Evolutionary conservation across 2,329 filamentous ascomycete species (phyloP), one percentile per base, ranked within the genome.

Genomic region (Didymellaceae sp.): DNA sequence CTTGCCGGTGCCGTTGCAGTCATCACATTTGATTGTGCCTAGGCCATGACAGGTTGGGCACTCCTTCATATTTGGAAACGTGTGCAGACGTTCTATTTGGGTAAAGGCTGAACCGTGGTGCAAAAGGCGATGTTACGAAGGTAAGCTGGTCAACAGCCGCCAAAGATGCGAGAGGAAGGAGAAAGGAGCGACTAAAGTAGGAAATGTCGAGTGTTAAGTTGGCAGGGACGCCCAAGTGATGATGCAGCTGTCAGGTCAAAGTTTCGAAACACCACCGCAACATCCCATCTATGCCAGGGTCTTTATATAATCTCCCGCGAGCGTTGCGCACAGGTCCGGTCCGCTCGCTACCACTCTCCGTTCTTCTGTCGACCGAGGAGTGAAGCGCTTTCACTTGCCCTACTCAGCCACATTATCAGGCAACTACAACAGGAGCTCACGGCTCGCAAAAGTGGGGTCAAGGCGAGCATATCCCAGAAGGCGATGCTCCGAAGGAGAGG

Each of bases 11-110:
- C 68, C 68, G 42, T 65, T 63, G 57, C 68, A 71, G n/a, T 47
- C 54, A 34, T 70, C 67, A 58, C 68, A 71, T 46, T 68, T 71
- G 42, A 59, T 57, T 7, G 61, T 63, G 20, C 68, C 68, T 39
- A 70, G 65, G 44, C 68, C 68, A 34, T 54, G 66, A 52, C 68
- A 71, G 25, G 58, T 67, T 30, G 66, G 65, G 47, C 68, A 71
- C 61, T 70, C 66, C 56, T 70, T 70, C 57, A 63, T 54, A 34
- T 6, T 25, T 33, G 14, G n/a, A 26, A 30, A 4, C 9, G 31
- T 18, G 34, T 50, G 39, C 5, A 4, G 31, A 32, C 9, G 7
- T 16, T 33, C n/a, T n/a, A n/a, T n/a, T n/a, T n/a, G n/a, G n/a
- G n/a, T n/a, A n/a, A n/a, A n/a, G n/a, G n/a, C n/a, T n/a, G n/a